Evolutionary conservation across 2,329 filamentous ascomycete species (phyloP).

Genomic region (Hymenoscyphus fraxineus): DNA sequence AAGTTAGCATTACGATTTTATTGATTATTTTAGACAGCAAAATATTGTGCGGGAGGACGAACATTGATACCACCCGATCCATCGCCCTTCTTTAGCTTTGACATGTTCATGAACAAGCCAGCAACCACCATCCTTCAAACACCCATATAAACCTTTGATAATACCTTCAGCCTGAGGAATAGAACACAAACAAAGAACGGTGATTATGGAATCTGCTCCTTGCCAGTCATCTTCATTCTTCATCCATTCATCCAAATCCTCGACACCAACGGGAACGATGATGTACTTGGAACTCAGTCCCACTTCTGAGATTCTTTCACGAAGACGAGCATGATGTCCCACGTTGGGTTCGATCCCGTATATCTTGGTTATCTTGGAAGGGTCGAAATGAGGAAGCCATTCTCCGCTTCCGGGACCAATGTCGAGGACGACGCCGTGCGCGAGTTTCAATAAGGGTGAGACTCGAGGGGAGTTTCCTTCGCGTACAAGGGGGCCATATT

Average conservation of each 20-base stretch:
- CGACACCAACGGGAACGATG: slow-evolving; percentile 59
- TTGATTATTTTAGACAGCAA: neutral
- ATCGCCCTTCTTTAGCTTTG: slow-evolving; percentile 18
- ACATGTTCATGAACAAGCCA: slow-evolving; percentile 34
- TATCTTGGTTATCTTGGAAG: slow-evolving; percentile 38
- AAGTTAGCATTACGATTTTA: neutral
- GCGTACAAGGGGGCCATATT: slow-evolving; percentile 49
- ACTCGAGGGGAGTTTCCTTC: slow-evolving; percentile 42
- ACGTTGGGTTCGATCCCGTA: slow-evolving; percentile 64
- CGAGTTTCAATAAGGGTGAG: slow-evolving; percentile 37
- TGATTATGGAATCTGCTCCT: slow-evolving; percentile 28
- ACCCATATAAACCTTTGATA: slow-evolving; percentile 27
- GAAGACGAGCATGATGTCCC: slow-evolving; percentile 47
- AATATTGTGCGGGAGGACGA: slow-evolving; percentile 8
- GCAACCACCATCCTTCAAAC: slow-evolving; percentile 28
- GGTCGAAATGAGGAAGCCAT: slow-evolving; percentile 53
- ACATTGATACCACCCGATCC: slow-evolving; percentile 29
- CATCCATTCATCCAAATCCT: slow-evolving; percentile 49
- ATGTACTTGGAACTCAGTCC: slow-evolving; percentile 56
- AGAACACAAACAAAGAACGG: slow-evolving; percentile 31
- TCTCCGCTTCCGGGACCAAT: slow-evolving; percentile 61
- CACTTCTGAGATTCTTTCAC: slow-evolving; percentile 44
- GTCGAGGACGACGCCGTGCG: slow-evolving; percentile 41
- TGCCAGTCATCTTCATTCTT: slow-evolving; percentile 36
- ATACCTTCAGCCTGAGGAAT: slow-evolving; percentile 25